Base-by-base conservation (phyloP, 2,329 filamentous ascomycete species). In the Penicillium freii region DNA sequence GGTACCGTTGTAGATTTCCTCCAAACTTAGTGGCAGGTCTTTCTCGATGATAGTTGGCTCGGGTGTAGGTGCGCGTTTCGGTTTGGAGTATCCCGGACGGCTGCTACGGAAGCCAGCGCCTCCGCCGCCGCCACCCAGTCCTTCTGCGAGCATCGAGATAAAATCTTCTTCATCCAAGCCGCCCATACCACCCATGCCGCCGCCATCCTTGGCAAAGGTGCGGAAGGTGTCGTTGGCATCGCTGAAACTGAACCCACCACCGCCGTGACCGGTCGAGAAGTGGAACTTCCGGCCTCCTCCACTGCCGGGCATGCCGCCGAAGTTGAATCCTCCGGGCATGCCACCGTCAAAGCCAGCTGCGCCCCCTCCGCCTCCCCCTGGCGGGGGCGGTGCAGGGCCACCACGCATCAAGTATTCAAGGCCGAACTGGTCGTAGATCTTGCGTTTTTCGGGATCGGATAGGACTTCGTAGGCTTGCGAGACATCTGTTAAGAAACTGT, bases 381-480 rank as follows among this genome's bases (percentile, higher is more conserved):
- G 78, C 10, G 89, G 85, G 34, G 90, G 86, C 9, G 84, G 80
- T 49, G 54, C n/a, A 2, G 83, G 81, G 31, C 91, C 92, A 48
- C 92, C 92, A 49, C 89, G 88, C 33, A 96, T 82, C 51, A 99
- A 83, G 78, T 93, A 96, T 69, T 97, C 94, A 60, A 97, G 87
- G 61, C 94, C 94, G 75, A 88, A 97, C 72, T 93, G 88, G 74
- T 99, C 94, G 74, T 99, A 99, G 42, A 88, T 87, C 76, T 96
- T 94, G 70, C 94, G 89, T 79, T 97, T 99, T 73, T 97, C 92
- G 59, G 93, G 92, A 70, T 99, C 94, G 60, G 91, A 96, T 3
- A 99, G 87, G 67, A 99, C 96, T 78, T 99, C 94, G 80, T 97
- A 99, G 56, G 94, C 94, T 79, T 97, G 92, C 1, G 92, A 96